Base-by-base conservation (phyloP, 768 basidiomycete genomes). In the Boletus reticulatus region DNA sequence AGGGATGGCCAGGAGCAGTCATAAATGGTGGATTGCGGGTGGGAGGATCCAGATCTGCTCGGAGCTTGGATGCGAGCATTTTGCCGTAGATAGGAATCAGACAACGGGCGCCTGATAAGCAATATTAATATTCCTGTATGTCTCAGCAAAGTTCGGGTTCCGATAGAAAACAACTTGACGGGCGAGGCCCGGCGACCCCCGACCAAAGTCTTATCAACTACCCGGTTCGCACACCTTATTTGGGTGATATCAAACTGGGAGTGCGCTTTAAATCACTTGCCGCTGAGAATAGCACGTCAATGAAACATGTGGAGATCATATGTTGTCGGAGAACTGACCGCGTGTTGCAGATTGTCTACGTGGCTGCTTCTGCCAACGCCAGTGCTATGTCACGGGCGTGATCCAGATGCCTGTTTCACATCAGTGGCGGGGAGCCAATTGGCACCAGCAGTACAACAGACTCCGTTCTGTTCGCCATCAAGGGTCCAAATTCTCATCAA, bases 181-280 rank as follows among this genome's bases (percentile, higher is more conserved):
- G 22, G 10, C 11, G 13, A 43, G 12, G 32, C 32, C 32, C 34
- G 34, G 34, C 34, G 14, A 29, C 32, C n/a, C 8, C 27, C 42
- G 27, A 14, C 63, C 59, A 60, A 61, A 65, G 50, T 20, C 60
- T 63, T 67, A 67, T 68, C 67, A 63, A 29, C 29, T 9, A 27
- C 4, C 16, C 6, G 47, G 27, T n/a, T 12, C 24, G 22, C 34
- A 34, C 8, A 8, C 38, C 48, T 48, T 62, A 44, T 61, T 41
- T 13, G 10, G 46, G 41, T 48, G 11, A 38, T 43, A 43, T 16
- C 20, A 52, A 32, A 27, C 4, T 10, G 24, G 27, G 54, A 32
- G 54, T 12, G 10, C 20, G 20, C 46, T 32, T 29, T 29, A 9
- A 29, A 29, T 29, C 31, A 12, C 50, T 44, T 34, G 42, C 20